phyloP scores from a whole-genome alignment of 768 basidiomycete genomes.

The Boletus rex-veris region DNA sequence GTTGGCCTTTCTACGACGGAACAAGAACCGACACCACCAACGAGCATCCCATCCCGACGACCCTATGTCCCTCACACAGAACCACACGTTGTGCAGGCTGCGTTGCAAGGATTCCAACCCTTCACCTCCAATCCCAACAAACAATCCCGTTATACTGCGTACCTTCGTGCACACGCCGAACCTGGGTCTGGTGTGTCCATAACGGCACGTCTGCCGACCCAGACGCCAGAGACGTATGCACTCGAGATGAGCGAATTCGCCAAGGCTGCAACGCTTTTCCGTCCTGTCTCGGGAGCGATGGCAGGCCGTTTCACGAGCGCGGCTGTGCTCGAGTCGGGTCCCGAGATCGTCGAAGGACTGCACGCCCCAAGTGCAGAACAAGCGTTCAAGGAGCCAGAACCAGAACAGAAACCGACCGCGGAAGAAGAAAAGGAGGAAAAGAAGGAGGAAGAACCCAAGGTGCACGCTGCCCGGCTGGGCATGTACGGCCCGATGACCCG shows the following conservation, averaged over 20 bases:
- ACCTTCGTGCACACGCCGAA: slow-evolving; percentile 71
- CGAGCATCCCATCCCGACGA: slow-evolving; percentile 23
- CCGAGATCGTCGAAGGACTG: slow-evolving; percentile 63
- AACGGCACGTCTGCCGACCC: slow-evolving; percentile 51
- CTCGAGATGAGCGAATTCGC: slow-evolving; percentile 85
- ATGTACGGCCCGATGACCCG: slow-evolving; percentile 91
- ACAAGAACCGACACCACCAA: slow-evolving; percentile 19
- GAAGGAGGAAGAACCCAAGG: slow-evolving; percentile 70
- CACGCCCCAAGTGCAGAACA: slow-evolving; percentile 50
- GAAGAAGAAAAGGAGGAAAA: slow-evolving; percentile 32
- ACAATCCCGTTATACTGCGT: slow-evolving; percentile 82
- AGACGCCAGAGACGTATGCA: slow-evolving; percentile 66
- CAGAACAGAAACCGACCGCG: slow-evolving; percentile 36
- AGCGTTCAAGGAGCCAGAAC: slow-evolving; percentile 37
- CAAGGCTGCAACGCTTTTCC: slow-evolving; percentile 85
- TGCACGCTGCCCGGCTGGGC: slow-evolving; percentile 76
- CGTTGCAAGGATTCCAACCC: slow-evolving; percentile 86
- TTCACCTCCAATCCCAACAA: slow-evolving; percentile 74
- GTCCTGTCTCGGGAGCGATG: slow-evolving; percentile 90
- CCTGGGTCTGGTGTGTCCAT: slow-evolving; percentile 41
- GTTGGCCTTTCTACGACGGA: slow-evolving; percentile 24
- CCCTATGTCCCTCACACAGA: slow-evolving; percentile 59
- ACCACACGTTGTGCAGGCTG: slow-evolving; percentile 79
- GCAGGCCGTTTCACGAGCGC: slow-evolving; percentile 90
- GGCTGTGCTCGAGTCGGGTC: slow-evolving; percentile 61